Evolutionary conservation across 768 basidiomycete species (phyloP).

Genomic region (Agrocybe praecox): DNA sequence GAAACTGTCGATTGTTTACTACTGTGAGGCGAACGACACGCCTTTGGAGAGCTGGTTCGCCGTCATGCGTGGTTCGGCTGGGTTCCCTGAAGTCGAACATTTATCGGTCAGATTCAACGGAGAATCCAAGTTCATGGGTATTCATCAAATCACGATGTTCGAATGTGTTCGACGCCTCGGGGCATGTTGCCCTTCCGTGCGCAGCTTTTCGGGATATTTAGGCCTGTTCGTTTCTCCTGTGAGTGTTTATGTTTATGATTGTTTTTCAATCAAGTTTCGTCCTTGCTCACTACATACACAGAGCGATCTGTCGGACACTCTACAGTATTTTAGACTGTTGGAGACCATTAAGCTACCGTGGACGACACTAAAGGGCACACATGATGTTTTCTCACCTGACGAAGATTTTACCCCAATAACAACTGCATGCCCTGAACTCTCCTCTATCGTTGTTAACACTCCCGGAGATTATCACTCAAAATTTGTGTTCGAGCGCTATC

Average conservation of each 20-base stretch:
- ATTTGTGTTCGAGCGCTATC: not conserved
- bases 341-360: not conserved
- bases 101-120: not conserved
- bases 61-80: constrained; percentile 3
- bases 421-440: not conserved
- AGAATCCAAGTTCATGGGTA: not conserved
- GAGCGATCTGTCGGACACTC: not conserved
- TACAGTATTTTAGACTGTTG: not conserved
- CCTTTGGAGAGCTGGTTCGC: not conserved
- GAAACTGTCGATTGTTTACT: not conserved
- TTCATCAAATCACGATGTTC: not conserved
- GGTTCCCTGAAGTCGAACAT: not conserved
- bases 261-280: not conserved
- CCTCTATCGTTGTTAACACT: not conserved
- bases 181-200: constrained; percentile 3
- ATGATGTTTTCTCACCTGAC: not conserved
- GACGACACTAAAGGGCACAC: not conserved
- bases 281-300: not conserved
- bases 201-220: not conserved
- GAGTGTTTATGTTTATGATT: not conserved
- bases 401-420: constrained; percentile 1
- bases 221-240: constrained; percentile 1
- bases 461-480: not conserved
- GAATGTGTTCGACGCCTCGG: constrained; percentile 1
- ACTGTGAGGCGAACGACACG: not conserved